These are phyloP conservation scores for Pulveroboletus frians DNA, from an alignment of 768 basidiomycete species.

Conservation along the genomic window DNA sequence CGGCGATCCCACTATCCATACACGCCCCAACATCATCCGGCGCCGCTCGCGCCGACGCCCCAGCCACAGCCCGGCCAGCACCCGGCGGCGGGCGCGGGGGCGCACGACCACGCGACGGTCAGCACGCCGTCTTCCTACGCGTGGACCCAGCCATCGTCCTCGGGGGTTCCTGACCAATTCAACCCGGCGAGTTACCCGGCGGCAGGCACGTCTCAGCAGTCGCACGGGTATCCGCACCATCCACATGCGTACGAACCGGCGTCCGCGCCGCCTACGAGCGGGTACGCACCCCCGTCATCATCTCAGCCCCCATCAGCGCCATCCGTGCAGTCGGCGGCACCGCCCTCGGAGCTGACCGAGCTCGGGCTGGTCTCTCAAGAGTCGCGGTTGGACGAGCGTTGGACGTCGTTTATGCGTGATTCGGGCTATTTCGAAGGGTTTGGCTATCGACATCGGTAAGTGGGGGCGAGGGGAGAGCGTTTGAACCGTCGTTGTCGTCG, in stretches of 20 bases:
- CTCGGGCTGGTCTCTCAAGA: conserved; percentile 57
- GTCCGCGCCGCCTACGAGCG: not conserved
- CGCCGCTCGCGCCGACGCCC: conserved; percentile 1
- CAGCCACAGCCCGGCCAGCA: conserved; percentile 9
- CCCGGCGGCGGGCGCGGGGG: not conserved
- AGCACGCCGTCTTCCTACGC: conserved; percentile 8
- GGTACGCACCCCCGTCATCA: not conserved
- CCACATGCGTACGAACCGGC: conserved; percentile 16
- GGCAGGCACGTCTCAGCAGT: conserved; percentile 4
- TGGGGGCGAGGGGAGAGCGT: no score
- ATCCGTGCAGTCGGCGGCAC: conserved; percentile 9
- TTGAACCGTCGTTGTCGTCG: no score
- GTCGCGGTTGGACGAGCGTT: conserved; percentile 51
- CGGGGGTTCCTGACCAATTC: conserved; percentile 4
- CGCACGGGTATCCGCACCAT: conserved; percentile 14
- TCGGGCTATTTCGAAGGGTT: conserved; percentile 42
- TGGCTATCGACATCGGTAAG: conserved; percentile 24
- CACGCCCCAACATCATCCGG: conserved; percentile 4
- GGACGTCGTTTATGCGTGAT: conserved; percentile 60
- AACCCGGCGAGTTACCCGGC: conserved; percentile 9
- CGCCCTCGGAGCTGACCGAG: conserved; percentile 46
- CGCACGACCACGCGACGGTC: conserved; percentile 15
- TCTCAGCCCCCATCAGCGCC: conserved; percentile 8
- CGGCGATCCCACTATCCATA: no score
- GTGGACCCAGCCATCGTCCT: conserved; percentile 12